These are phyloP conservation scores for Cryphonectria naterciae DNA, from an alignment of 2,329 filamentous ascomycete genomes.

Conservation along the genomic window DNA sequence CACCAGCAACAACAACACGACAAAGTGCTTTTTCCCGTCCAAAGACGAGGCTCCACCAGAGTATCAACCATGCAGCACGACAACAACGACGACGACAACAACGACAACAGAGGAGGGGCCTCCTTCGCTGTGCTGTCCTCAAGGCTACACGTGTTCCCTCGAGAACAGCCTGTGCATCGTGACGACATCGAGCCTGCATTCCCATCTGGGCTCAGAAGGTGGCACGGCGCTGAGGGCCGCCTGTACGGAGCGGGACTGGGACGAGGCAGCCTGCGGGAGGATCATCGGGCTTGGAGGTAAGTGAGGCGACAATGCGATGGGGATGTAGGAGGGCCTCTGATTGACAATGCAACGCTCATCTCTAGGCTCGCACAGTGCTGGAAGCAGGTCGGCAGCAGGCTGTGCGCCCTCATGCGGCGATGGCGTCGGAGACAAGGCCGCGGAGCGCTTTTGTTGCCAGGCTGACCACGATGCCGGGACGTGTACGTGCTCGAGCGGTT, in stretches of 20 bases:
- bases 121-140: constrained; percentile 32
- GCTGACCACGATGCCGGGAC: constrained; percentile 32
- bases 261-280: constrained; percentile 33
- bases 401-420: constrained; percentile 30
- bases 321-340: not conserved
- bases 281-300: constrained; percentile 29
- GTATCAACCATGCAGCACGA: not conserved
- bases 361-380: not conserved
- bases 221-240: constrained; percentile 32
- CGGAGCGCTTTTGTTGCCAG: constrained; percentile 33
- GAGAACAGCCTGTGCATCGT: constrained; percentile 34
- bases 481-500: constrained; percentile 31
- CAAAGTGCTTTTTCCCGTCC: not conserved
- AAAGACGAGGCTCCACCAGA: not conserved
- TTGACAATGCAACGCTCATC: not conserved
- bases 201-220: constrained; percentile 30
- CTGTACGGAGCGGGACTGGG: constrained; percentile 36
- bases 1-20: not conserved
- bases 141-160: constrained; percentile 35
- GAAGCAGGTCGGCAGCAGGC: not conserved
- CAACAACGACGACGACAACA: not conserved
- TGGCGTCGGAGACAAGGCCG: constrained; percentile 16
- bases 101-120: constrained; percentile 14
- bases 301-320: not conserved
- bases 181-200: constrained; percentile 25